These are phyloP conservation scores for Tinospora cordifolia DNA, from an alignment of 164 flowering plant genomes.

Conservation along the genomic window DNA sequence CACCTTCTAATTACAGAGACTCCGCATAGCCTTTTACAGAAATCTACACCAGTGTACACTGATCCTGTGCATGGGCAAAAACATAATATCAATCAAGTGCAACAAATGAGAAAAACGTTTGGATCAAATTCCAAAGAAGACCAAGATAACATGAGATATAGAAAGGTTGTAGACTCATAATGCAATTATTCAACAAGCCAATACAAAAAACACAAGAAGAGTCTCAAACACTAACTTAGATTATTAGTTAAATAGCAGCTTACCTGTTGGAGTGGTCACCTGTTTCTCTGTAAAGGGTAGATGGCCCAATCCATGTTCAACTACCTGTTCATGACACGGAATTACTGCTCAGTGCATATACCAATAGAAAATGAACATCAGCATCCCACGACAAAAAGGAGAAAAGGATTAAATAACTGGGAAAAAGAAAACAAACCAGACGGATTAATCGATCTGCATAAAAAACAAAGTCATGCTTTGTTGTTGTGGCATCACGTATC, in stretches of 20 bases:
- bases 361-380: no score
- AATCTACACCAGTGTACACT: constrained; percentile 97
- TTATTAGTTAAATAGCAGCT: constrained; percentile 21
- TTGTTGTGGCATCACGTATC: no score
- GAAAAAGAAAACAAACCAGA: constrained; percentile 55
- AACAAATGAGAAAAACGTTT: no score
- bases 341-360: no score
- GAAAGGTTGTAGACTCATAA: no score
- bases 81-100: neutral
- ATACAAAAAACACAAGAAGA: no score
- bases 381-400: constrained; percentile 22
- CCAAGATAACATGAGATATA: no score
- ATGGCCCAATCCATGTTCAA: constrained; percentile 99
- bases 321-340: no score
- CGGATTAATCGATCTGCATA: constrained; percentile 94
- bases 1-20: constrained; percentile 96
- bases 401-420: neutral
- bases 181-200: no score
- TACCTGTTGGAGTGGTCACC: constrained; percentile 96
- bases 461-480: no score
- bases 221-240: neutral
- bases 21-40: constrained; percentile 95
- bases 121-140: no score
- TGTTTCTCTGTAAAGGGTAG: constrained; percentile 97
- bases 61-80: constrained; percentile 48